Evolutionary conservation across 2,329 filamentous ascomycete species (phyloP), one percentile per base, ranked within the genome.

Genomic region (Pseudogymnoascus sp.): DNA sequence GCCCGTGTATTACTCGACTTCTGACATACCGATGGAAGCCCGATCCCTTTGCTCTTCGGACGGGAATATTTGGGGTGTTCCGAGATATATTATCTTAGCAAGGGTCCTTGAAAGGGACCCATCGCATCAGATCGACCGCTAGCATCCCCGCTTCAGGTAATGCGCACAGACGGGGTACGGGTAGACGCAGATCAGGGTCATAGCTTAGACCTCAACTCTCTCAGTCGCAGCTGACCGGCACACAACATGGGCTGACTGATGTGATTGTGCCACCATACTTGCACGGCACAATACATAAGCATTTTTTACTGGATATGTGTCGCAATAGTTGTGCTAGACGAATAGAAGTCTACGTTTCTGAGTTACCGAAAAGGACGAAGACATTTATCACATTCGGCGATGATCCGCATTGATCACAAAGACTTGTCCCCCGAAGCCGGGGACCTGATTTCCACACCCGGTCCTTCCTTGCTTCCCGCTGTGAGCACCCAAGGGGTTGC

Each of bases 151-250:
- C 20, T 35, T 35, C 2, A 33, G 47, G 28, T 9, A 33, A 54
- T 33, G 28, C 28, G 47, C 47, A 54, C 47, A 54, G 47, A 54
- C 16, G 47, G 47, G 47, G 47, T 18, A 54, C 47, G 47, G 47
- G 47, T 54, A 54, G 47, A 4, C 28, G 47, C 47, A 54, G n/a
- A 54, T 54, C 47, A 54, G 47, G 47, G 47, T 14, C 47, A 33
- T 35, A 54, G 47, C 28, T 54, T 2, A 54, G n/a, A 54, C 8
- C 25, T 33, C 47, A 18, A 54, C 47, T 33, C 47, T 33, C 47
- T 54, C 28, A 54, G 28, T 54, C 47, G 47, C 47, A 54, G 47
- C 16, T 33, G 28, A 35, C 28, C n/a, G 28, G 18, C 18, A 28
- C 28, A 54, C 47, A 28, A 54, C 47, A 54, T 20, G 47, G 9